Conservation (phyloP, 2,329 filamentous ascomycete genomes). For the Paramyrothecium roridum region DNA sequence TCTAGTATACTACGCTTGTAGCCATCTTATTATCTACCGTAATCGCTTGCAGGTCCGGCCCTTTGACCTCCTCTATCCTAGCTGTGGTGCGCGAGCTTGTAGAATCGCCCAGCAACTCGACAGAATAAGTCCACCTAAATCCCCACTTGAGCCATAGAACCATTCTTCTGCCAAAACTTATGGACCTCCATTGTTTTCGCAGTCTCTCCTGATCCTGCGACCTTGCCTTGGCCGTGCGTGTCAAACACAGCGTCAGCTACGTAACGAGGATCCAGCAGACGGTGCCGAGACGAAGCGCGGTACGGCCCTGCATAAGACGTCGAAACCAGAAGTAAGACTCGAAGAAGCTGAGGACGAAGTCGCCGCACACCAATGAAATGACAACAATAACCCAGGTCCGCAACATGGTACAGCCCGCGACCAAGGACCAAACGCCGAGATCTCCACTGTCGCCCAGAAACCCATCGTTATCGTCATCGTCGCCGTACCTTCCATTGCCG, state of each 20-base stretch:
- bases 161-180: constrained; percentile 5
- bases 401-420: constrained; percentile 3
- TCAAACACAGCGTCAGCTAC: constrained; percentile 11
- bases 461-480: constrained; percentile 1
- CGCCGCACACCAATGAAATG: constrained; percentile 16
- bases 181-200: constrained; percentile 8
- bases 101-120: constrained; percentile 11
- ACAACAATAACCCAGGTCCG: constrained; percentile 20
- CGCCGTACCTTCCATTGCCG: neutral
- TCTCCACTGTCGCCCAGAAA: neutral
- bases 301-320: constrained; percentile 24
- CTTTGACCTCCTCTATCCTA: too few relatives aligned
- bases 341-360: constrained; percentile 25
- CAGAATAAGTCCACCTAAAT: constrained; percentile 10
- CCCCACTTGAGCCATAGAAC: constrained; percentile 14
- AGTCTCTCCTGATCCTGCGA: too few relatives aligned
- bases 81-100: too few relatives aligned
- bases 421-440: neutral
- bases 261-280: constrained; percentile 22
- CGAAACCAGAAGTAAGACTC: constrained; percentile 28
- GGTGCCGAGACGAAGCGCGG: constrained; percentile 23
- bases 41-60: too few relatives aligned
- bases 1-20: too few relatives aligned
- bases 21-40: too few relatives aligned
- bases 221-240: constrained; percentile 2